Percentiles rank a stretch among this genome's conserved stretches.
These are phyloP conservation scores for Lactifluus piperatus DNA, from an alignment of 768 basidiomycete species.

Conservation along the genomic window DNA sequence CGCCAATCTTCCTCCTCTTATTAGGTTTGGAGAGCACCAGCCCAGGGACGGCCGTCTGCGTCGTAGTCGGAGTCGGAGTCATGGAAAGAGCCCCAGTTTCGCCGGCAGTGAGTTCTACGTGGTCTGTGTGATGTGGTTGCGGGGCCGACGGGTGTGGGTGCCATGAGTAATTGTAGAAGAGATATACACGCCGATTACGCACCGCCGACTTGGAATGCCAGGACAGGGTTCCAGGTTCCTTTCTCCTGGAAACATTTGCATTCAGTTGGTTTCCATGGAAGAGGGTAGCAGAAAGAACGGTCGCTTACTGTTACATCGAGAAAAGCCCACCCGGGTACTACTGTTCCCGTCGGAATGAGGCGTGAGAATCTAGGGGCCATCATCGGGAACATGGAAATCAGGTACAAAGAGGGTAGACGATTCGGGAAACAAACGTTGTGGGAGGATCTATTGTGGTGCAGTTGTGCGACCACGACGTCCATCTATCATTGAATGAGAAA, in stretches of 20 bases:
- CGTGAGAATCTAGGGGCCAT: background rate
- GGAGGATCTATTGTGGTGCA: no score
- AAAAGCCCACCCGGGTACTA: slow-evolving; percentile 9
- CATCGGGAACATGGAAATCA: background rate
- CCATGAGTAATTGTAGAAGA: no score
- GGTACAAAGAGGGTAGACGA: background rate
- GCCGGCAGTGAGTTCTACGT: background rate
- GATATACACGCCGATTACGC: no score
- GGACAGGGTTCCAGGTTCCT: background rate
- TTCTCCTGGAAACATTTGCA: background rate
- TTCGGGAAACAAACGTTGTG: background rate
- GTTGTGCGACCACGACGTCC: background rate
- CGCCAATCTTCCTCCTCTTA: background rate
- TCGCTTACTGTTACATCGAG: slow-evolving; percentile 5
- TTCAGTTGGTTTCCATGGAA: background rate
- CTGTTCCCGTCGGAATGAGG: background rate
- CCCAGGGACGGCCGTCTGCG: slow-evolving; percentile 3
- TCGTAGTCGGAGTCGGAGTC: background rate
- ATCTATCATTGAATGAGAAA: no score
- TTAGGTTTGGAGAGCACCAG: background rate
- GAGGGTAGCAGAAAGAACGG: no score
- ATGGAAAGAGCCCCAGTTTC: background rate
- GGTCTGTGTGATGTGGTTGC: background rate
- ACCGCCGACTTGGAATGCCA: slow-evolving; percentile 4
- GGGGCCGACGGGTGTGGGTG: no score